Evolutionary conservation across 768 basidiomycete genomes (phyloP).

Genomic region (Tylopilus sp.): DNA sequence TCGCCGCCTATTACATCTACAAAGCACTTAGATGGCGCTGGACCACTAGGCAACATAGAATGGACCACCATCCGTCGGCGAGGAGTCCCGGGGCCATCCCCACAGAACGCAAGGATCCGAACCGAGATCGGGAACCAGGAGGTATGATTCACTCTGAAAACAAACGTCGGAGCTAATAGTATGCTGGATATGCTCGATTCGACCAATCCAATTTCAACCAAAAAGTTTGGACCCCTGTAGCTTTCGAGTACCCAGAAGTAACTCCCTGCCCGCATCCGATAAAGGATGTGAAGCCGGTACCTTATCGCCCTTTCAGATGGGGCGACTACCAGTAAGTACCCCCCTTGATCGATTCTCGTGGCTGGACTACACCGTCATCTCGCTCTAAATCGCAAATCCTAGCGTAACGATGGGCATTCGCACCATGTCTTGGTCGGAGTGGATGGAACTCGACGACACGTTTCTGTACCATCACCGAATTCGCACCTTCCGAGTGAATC

Average conservation of each 20-base stretch:
- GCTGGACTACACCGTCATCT: background rate
- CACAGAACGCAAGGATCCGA: constrained; percentile 3
- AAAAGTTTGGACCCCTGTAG: constrained; percentile 52
- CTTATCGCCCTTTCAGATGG: constrained; percentile 68
- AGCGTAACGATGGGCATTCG: constrained; percentile 76
- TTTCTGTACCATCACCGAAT: constrained; percentile 57
- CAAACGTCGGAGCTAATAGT: background rate
- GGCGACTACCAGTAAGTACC: constrained; percentile 64
- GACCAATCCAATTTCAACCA: background rate
- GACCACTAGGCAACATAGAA: background rate
- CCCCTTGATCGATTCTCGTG: background rate
- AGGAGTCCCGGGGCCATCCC: background rate
- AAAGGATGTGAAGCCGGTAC: constrained; percentile 50
- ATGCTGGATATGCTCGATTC: background rate
- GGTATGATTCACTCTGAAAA: constrained; percentile 14
- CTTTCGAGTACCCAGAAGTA: constrained; percentile 53
- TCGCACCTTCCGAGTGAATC: constrained; percentile 49
- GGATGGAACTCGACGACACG: constrained; percentile 72
- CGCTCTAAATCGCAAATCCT: no score
- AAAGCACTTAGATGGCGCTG: constrained; percentile 9
- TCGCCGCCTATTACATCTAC: constrained; percentile 17
- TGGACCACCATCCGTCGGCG: background rate
- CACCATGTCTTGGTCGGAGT: constrained; percentile 66
- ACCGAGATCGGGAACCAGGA: constrained; percentile 25
- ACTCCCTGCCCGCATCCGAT: constrained; percentile 39